Percentiles rank a stretch among this genome's conserved stretches.
phyloP scores from a whole-genome alignment of 1,284 basidiomycete species.

The Neonothopanus nambi region DNA sequence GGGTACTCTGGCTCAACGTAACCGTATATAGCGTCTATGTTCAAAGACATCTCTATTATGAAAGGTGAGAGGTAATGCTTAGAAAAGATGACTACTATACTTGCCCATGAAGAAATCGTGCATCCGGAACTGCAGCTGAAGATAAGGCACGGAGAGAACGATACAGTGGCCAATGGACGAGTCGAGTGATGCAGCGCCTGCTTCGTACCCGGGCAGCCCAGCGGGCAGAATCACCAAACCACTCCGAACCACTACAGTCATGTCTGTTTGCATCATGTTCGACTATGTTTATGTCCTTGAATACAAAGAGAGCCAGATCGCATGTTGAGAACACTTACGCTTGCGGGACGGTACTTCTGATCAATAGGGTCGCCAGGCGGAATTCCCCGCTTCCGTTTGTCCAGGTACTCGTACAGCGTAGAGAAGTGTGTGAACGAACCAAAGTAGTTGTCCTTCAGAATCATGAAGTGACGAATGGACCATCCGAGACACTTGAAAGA shows the following conservation, averaged over 20 bases:
- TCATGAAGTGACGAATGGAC: slow-evolving; percentile 85
- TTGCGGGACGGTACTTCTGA: slow-evolving; percentile 74
- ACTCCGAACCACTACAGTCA: slow-evolving; percentile 57
- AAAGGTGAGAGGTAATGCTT: slow-evolving; percentile 12
- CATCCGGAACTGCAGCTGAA: slow-evolving; percentile 75
- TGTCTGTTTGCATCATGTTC: slow-evolving; percentile 77
- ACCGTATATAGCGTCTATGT: slow-evolving; percentile 61
- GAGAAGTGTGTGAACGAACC: slow-evolving; percentile 90
- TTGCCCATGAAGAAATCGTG: slow-evolving; percentile 89
- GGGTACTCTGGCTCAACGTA: slow-evolving; percentile 50
- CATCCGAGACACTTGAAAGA: slow-evolving; percentile 80
- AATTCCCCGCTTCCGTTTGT: slow-evolving; percentile 57
- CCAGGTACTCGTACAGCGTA: slow-evolving; percentile 81
- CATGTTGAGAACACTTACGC: slow-evolving; percentile 48
- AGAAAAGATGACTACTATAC: slow-evolving; percentile 19
- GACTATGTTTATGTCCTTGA: slow-evolving; percentile 44
- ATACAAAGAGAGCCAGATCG: neutral
- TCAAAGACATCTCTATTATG: slow-evolving; percentile 73
- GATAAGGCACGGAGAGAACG: slow-evolving; percentile 58
- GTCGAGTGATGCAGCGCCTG: slow-evolving; percentile 22
- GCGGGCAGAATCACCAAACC: slow-evolving; percentile 69
- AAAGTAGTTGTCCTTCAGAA: slow-evolving; percentile 88
- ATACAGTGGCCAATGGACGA: slow-evolving; percentile 55
- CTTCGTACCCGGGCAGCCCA: slow-evolving; percentile 73
- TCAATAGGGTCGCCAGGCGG: slow-evolving; percentile 79